A percentile compares a stretch with the other conserved stretches of the same genome.
phyloP scores from a whole-genome alignment of 805 yeast genomes.

The Starmerella gropengiesseri region DNA sequence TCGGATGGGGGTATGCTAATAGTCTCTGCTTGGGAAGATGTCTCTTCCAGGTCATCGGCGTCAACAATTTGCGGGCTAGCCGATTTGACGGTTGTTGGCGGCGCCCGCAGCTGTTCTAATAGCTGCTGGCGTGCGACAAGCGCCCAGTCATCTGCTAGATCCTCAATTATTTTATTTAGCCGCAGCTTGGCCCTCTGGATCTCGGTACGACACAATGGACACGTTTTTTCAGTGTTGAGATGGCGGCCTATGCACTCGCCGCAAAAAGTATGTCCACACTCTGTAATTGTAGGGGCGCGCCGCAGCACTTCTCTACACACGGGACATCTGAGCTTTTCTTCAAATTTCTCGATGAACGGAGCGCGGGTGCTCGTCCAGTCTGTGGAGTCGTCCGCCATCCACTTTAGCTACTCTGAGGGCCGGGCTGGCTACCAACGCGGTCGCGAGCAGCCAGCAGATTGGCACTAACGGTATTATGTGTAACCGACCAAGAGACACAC shows the following conservation, averaged over 20 bases:
- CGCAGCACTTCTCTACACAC: constrained; percentile 73
- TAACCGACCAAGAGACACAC: constrained; percentile 1
- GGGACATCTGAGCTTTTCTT: constrained; percentile 66
- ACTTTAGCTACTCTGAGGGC: too few relatives aligned
- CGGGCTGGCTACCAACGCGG: too few relatives aligned
- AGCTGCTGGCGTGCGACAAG: constrained; percentile 10
- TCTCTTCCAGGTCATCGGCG: background rate
- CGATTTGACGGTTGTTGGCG: background rate
- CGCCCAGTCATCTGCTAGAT: constrained; percentile 45
- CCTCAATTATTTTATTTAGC: constrained; percentile 61
- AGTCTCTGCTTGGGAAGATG: background rate
- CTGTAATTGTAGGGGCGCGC: constrained; percentile 65
- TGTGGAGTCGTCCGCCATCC: constrained; percentile 11
- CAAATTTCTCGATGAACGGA: constrained; percentile 44
- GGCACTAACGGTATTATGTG: too few relatives aligned
- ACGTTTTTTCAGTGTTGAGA: constrained; percentile 45
- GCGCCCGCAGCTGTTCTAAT: background rate
- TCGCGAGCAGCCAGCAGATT: too few relatives aligned
- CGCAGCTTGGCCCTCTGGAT: constrained; percentile 59
- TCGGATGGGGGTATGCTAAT: background rate
- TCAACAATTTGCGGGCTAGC: too few relatives aligned
- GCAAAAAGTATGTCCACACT: constrained; percentile 84
- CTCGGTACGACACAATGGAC: constrained; percentile 70
- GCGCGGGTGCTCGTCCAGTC: constrained; percentile 52
- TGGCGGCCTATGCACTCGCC: constrained; percentile 73